These are phyloP conservation scores for Colletotrichum camelliae DNA, from an alignment of 2,329 filamentous ascomycete species.

Conservation along the genomic window DNA sequence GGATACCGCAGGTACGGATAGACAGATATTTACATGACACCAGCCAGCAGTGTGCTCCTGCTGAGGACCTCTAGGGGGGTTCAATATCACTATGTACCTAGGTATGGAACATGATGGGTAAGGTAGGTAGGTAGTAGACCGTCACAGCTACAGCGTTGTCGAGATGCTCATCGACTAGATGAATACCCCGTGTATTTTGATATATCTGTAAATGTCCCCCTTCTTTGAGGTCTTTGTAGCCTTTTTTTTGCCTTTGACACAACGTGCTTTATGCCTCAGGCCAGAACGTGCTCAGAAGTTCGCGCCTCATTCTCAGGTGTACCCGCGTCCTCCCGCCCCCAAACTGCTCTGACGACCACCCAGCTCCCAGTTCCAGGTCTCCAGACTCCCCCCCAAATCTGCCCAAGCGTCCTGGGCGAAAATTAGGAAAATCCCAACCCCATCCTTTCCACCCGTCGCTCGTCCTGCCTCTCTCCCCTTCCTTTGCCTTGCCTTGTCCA, in stretches of 20 bases:
- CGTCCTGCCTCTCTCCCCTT: conserved; percentile 10
- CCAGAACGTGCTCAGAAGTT: conserved; percentile 17
- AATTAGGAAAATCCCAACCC: conserved; percentile 31
- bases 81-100: no score
- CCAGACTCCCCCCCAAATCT: conserved; percentile 18
- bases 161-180: neutral
- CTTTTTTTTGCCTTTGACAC: neutral
- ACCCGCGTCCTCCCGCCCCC: neutral
- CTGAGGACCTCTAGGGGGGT: no score
- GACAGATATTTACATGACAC: no score
- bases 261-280: conserved; percentile 14
- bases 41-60: no score
- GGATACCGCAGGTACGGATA: no score
- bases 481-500: conserved; percentile 6
- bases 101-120: neutral
- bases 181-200: neutral
- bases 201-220: neutral
- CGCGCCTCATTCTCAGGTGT: conserved; percentile 17
- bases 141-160: neutral
- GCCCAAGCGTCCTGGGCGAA: conserved; percentile 25
- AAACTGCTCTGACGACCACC: neutral
- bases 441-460: conserved; percentile 24
- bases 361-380: conserved; percentile 10
- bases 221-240: neutral
- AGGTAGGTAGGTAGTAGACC: neutral